phyloP scores from a whole-genome alignment of 768 basidiomycete species.

The Tephrocybe sp. region DNA sequence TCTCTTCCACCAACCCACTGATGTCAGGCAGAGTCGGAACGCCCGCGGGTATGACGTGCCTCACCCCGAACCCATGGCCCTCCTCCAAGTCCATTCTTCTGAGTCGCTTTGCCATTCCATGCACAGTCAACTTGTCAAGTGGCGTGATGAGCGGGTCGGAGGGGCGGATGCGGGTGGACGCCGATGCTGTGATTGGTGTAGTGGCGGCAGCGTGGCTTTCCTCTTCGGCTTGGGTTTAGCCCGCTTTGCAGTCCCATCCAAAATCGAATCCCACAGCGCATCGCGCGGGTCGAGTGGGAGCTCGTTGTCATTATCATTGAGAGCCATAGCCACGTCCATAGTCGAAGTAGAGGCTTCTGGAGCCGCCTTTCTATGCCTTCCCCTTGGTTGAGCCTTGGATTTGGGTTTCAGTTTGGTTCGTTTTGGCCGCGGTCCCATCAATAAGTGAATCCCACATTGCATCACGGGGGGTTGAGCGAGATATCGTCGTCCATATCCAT shows the following conservation, averaged over 20 bases:
- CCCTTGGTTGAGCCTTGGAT: not conserved
- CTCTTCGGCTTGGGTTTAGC: not conserved
- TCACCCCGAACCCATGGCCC: not conserved
- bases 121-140: conserved; percentile 2
- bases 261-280: too few relatives aligned
- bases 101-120: conserved; percentile 2
- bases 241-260: not conserved
- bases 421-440: too few relatives aligned
- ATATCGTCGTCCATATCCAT: not conserved
- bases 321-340: too few relatives aligned
- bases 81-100: not conserved
- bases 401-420: not conserved
- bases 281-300: not conserved
- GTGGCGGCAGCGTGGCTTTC: too few relatives aligned
- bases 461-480: not conserved
- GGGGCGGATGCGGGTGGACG: not conserved
- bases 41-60: not conserved
- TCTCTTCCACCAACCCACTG: too few relatives aligned
- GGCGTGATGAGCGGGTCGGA: not conserved
- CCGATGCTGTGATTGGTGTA: too few relatives aligned
- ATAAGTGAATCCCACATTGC: too few relatives aligned
- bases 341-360: too few relatives aligned
- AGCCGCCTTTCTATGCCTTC: too few relatives aligned
- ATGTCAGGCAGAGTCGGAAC: too few relatives aligned
- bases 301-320: not conserved